A percentile compares a stretch with the other conserved stretches of the same genome.
phyloP scores from a whole-genome alignment of 345 rosid species.

The Citrus glauca region DNA sequence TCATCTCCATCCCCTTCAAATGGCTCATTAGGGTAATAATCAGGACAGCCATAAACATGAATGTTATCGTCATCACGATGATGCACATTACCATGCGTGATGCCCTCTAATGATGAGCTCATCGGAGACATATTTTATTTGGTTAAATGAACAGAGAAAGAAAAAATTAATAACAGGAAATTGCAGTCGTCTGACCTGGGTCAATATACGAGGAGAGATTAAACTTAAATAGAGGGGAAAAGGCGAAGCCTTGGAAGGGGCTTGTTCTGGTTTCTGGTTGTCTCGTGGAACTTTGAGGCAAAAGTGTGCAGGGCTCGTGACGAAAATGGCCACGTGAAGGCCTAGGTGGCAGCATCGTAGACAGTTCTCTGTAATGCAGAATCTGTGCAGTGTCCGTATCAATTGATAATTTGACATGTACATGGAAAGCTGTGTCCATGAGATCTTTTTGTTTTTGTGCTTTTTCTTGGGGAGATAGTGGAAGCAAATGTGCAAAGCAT shows the following conservation, averaged over 20 bases:
- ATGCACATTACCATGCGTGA: constrained; percentile 1
- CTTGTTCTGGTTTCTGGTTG: not conserved
- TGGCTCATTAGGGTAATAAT: not conserved
- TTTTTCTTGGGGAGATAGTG: not conserved
- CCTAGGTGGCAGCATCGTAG: not conserved
- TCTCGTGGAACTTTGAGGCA: constrained; percentile 12
- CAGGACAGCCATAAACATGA: constrained; percentile 1
- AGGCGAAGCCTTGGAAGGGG: not conserved
- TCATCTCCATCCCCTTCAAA: constrained; percentile 13
- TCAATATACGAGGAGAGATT: not conserved
- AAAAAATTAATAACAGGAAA: not conserved
- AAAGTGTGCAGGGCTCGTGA: not conserved
- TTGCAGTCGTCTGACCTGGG: not conserved
- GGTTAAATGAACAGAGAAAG: not conserved
- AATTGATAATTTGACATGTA: not conserved
- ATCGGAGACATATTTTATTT: not conserved
- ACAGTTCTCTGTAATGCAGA: not conserved
- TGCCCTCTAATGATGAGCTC: not conserved
- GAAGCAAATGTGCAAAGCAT: not conserved
- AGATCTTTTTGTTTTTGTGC: not conserved
- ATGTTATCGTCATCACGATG: not conserved
- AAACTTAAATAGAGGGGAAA: not conserved
- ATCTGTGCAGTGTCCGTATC: not conserved
- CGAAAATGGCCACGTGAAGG: not conserved
- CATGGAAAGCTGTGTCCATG: not conserved